Base-by-base conservation (phyloP, 106 monocot genomes). In the Gastrodia elata region DNA sequence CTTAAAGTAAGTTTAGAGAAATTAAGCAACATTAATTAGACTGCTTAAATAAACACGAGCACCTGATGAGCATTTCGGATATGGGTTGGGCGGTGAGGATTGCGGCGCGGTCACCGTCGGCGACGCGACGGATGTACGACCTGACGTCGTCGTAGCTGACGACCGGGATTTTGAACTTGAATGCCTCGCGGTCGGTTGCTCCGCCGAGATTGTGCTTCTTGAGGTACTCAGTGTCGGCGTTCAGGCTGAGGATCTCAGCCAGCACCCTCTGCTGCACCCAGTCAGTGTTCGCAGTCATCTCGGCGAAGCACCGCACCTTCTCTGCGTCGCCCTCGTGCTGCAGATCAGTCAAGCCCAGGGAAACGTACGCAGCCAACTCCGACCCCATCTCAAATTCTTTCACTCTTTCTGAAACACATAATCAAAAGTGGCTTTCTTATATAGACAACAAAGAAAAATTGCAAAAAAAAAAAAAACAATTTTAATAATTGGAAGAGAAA, bases 81-180 rank as follows among this genome's bases (percentile, higher is more conserved):
- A 76, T 43, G 1, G 76, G 76, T 13, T 68, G 7, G 8, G 36
- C 68, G 7, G 44, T 61, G 68, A 76, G 76, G 16, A 76, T 68
- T 3, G 68, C 4, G n/a, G 76, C 48, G 40, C 52, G 43, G 37
- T 76, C 76, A 28, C 76, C 76, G 18, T 76, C 8, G 37, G 68
- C 76, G 68, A 76, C 68, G 33, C 76, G 68, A 10, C 52, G 44
- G 49, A 76, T 76, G 24, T 76, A 30, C n/a, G 68, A 68, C 68
- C 38, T 37, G 46, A 76, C 20, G 68, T 76, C 68, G 49, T 76
- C 76, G 52, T 76, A 76, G 44, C 68, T 76, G 18, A 76, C 68
- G 11, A 76, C 37, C 0, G 76, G 76, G 22, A 76, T 14, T 14
- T 36, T 34, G 0, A 35, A 35, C 49, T 68, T 46, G 14, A 76